These are phyloP conservation scores for Andalucia godoyi DNA, from an alignment of 78 protist genomes.

Conservation along the genomic window DNA sequence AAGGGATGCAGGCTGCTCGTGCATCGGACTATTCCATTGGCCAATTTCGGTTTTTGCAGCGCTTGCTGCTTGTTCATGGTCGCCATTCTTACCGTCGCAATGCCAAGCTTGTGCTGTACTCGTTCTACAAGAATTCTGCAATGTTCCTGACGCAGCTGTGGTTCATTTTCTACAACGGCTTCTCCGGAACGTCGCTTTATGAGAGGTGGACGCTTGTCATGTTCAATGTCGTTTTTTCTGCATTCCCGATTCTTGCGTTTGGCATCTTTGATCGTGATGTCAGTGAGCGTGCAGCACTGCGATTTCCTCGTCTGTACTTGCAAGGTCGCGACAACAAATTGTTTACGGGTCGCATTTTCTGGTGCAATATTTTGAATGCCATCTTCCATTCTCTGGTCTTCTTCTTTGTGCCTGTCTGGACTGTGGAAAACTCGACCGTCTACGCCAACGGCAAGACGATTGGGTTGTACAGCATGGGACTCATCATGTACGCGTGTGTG, in stretches of 20 bases:
- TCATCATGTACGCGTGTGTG: background rate
- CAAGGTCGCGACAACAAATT: slow-evolving; percentile 7
- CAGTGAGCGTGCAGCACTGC: background rate
- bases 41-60: slow-evolving; percentile 33
- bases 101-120: slow-evolving; percentile 16
- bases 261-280: slow-evolving; percentile 67
- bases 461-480: background rate
- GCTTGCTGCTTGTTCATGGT: slow-evolving; percentile 59
- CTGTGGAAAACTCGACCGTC: background rate
- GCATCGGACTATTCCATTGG: slow-evolving; percentile 42
- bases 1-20: slow-evolving; percentile 51
- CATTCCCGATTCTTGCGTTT: slow-evolving; percentile 44
- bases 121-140: slow-evolving; percentile 57
- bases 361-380: background rate
- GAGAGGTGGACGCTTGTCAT: slow-evolving; percentile 18
- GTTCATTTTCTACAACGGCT: slow-evolving; percentile 7
- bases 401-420: slow-evolving; percentile 1
- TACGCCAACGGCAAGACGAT: background rate
- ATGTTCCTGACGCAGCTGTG: slow-evolving; percentile 13
- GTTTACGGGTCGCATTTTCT: slow-evolving; percentile 11
- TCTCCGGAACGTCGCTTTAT: slow-evolving; percentile 44
- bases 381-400: slow-evolving; percentile 4
- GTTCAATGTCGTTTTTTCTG: slow-evolving; percentile 54
- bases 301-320: slow-evolving; percentile 16
- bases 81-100: slow-evolving; percentile 37